phyloP scores from a whole-genome alignment of 2,329 filamentous ascomycete species.

The Fusarium drepaniforme region DNA sequence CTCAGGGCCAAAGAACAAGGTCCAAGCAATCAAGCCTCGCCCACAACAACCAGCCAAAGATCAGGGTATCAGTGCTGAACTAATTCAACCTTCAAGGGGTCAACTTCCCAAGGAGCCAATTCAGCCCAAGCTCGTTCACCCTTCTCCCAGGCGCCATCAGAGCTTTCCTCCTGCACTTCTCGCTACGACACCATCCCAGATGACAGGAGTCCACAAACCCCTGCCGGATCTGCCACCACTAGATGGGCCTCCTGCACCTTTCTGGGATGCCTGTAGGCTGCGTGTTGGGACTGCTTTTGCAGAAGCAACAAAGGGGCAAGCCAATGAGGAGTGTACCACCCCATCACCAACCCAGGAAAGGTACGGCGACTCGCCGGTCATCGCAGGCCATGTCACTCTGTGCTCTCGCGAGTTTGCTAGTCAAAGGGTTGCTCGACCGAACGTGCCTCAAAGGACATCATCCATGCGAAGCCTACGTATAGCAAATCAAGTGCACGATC shows the following conservation, averaged over 20 bases:
- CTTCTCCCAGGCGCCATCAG: conserved; percentile 25
- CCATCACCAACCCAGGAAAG: neutral
- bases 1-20: conserved; percentile 6
- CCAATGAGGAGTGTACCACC: neutral
- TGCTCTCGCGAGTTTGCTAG: conserved; percentile 45
- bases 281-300: neutral
- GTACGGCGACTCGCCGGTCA: conserved; percentile 1
- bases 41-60: neutral
- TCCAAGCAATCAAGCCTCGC: neutral
- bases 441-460: conserved; percentile 52
- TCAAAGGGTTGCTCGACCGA: conserved; percentile 45
- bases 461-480: conserved; percentile 46
- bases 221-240: conserved; percentile 19
- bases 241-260: conserved; percentile 1
- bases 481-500: conserved; percentile 47
- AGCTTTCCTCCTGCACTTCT: conserved; percentile 27
- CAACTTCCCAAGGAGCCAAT: conserved; percentile 13
- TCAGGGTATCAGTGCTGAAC: neutral
- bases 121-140: conserved; percentile 1
- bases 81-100: conserved; percentile 14
- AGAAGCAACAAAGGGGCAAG: neutral
- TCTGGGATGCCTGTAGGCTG: conserved; percentile 15
- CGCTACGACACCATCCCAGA: conserved; percentile 8
- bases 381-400: conserved; percentile 40
- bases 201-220: conserved; percentile 7